Evolutionary conservation across 306 rosid genomes (phyloP).

Genomic region (Oxytropis ochrocephala): DNA sequence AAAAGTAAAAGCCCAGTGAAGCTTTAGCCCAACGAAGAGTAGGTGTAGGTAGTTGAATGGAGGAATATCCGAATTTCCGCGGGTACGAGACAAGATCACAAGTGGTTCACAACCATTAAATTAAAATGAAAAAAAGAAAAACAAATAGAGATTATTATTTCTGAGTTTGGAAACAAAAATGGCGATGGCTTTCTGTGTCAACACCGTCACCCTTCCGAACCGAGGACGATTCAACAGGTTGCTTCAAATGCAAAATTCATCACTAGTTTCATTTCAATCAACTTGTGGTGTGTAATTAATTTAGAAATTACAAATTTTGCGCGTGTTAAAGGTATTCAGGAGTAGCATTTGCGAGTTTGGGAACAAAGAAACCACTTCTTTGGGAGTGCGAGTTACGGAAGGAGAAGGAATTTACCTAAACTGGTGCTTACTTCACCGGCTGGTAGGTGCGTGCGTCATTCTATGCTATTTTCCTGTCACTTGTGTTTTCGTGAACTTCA

Average conservation of each 20-base stretch:
- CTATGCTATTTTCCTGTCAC: neutral
- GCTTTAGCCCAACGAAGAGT: neutral
- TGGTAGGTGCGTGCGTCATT: slow-evolving; percentile 57
- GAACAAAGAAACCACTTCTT: slow-evolving; percentile 29
- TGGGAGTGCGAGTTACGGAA: slow-evolving; percentile 60
- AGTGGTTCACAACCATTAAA: neutral
- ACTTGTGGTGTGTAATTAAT: neutral
- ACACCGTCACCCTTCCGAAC: slow-evolving; percentile 33
- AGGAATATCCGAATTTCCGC: slow-evolving; percentile 27
- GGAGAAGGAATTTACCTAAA: slow-evolving; percentile 83
- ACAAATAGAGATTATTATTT: neutral
- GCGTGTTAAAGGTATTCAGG: slow-evolving; percentile 31
- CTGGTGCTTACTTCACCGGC: slow-evolving; percentile 61
- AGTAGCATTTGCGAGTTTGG: slow-evolving; percentile 54
- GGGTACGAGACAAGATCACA: neutral
- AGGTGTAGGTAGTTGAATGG: neutral
- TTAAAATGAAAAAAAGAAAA: neutral
- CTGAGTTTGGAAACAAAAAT: slow-evolving; percentile 4
- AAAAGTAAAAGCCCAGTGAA: too few relatives aligned
- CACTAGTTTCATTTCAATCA: neutral
- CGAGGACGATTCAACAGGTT: slow-evolving; percentile 46
- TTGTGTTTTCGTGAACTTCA: neutral
- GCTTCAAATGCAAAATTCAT: neutral
- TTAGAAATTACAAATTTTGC: neutral
- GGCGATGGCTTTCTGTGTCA: slow-evolving; percentile 53